Evolutionary conservation across 192 early-diverging fungal genomes (phyloP).

Genomic region (Entrophospora sp.): DNA sequence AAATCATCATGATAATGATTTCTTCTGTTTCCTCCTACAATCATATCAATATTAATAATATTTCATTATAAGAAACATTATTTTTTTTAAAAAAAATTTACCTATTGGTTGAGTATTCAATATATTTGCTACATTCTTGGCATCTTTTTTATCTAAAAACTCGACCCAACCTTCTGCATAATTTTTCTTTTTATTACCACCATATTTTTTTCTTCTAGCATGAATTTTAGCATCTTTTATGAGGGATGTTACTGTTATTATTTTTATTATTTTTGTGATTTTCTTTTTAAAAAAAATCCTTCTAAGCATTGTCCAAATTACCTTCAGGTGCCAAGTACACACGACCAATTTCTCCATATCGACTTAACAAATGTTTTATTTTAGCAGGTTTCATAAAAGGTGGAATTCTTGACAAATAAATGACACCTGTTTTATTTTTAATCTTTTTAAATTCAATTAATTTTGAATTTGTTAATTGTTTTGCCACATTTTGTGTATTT

Average conservation of each 20-base stretch:
- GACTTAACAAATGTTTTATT: constrained; percentile 63
- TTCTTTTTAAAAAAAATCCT: too few relatives aligned
- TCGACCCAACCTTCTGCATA: constrained; percentile 97
- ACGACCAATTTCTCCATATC: constrained; percentile 70
- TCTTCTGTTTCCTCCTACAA: constrained; percentile 68
- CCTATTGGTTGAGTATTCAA: constrained; percentile 82
- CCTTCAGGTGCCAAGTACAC: constrained; percentile 86
- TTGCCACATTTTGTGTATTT: constrained; percentile 40
- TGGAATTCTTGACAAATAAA: constrained; percentile 86
- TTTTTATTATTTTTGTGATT: too few relatives aligned
- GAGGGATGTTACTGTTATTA: too few relatives aligned
- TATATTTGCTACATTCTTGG: constrained; percentile 60
- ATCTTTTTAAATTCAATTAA: constrained; percentile 57
- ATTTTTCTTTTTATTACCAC: constrained; percentile 73
- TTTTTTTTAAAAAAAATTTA: too few relatives aligned
- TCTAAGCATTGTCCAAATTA: constrained; percentile 7
- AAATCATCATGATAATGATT: constrained; percentile 85
- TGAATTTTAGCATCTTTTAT: constrained; percentile 64
- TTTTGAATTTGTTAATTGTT: constrained; percentile 51
- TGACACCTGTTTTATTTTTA: constrained; percentile 71
- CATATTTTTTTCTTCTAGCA: constrained; percentile 75
- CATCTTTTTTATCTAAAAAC: constrained; percentile 88
- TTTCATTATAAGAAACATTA: too few relatives aligned
- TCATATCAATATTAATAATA: background rate
- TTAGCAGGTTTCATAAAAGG: constrained; percentile 87